Base-by-base conservation (phyloP, 2,329 filamentous ascomycete species). In the Fusarium metavorans region DNA sequence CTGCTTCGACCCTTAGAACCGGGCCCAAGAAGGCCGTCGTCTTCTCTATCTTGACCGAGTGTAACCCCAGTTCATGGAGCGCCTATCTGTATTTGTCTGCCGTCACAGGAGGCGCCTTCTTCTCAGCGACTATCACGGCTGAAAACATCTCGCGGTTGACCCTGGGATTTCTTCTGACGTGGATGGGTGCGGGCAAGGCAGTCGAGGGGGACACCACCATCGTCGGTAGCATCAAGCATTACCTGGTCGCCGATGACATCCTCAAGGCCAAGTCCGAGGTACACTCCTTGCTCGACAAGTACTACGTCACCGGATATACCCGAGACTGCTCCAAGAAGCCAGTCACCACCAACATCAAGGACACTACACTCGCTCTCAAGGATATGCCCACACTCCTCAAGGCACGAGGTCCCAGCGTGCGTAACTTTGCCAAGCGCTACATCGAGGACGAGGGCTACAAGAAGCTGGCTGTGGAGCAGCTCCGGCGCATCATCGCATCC, bases 21-120 rank as follows among this genome's bases (percentile, higher is more conserved):
- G 77, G 77, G 3, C 71, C 70, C 39, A 86, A 84, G 76, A 81
- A 80, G 65, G 85, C 83, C 1, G 83, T 85, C 52, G 84, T 88
- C 7, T 87, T 87, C 74, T 81, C 81, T 58, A 78, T 88, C 30
- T 76, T 87, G 7, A 74, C 81, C n/a, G 50, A 74, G 13, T 35
- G 41, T 39, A 54, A 62, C 11, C 30, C 65, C 2, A 70, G 78
- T 18, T 73, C 76, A 6, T 76, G 79, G 4, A 78, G 79, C 2
- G 81, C 85, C 30, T 87, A 84, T 71, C 75, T 81, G 1, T 88
- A 83, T 66, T 80, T 88, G 6, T 84, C 83, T 7, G 78, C 81
- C 3, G 76, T 83, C 9, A 88, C 87, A 0, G 81, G 81, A 1
- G 87, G 87, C 0, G 76, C 78, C 2, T 84, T 84, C 70, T 79